phyloP scores from a whole-genome alignment of 2,329 filamentous ascomycete species.

The Dothistroma pini region DNA sequence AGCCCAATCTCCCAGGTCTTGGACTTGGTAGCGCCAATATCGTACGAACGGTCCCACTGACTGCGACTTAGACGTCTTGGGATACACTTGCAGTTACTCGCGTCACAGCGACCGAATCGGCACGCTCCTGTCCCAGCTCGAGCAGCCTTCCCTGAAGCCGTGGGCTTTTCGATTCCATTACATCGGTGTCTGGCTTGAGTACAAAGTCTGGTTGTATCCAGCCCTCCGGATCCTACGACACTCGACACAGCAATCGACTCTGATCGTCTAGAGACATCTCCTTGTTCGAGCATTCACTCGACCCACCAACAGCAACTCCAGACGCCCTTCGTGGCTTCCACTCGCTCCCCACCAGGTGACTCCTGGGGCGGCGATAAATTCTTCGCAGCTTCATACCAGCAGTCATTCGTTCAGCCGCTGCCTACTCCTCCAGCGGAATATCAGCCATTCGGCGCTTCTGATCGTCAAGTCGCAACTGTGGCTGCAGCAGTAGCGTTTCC shows the following conservation, averaged over 20 bases:
- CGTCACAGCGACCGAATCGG: slow-evolving; percentile 37
- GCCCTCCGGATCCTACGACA: slow-evolving; percentile 30
- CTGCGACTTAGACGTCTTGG: slow-evolving; percentile 42
- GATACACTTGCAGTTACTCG: slow-evolving; percentile 43
- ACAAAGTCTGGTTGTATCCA: slow-evolving; percentile 36
- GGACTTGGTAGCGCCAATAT: slow-evolving; percentile 37
- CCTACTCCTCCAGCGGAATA: slow-evolving; percentile 32
- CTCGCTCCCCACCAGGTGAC: slow-evolving; percentile 28
- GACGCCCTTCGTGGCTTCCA: slow-evolving; percentile 35
- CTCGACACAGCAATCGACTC: slow-evolving; percentile 22
- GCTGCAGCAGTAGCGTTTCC: slow-evolving; percentile 59
- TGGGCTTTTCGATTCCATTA: slow-evolving; percentile 25
- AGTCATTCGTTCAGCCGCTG: slow-evolving; percentile 27
- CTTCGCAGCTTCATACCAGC: slow-evolving; percentile 21
- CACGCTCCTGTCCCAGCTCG: slow-evolving; percentile 19
- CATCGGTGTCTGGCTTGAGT: slow-evolving; percentile 35
- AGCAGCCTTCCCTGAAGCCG: slow-evolving; percentile 25
- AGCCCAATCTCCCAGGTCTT: slow-evolving; percentile 38
- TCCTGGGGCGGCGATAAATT: slow-evolving; percentile 29
- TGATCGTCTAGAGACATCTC: slow-evolving; percentile 12
- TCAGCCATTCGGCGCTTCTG: slow-evolving; percentile 30
- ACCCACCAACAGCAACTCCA: slow-evolving; percentile 11
- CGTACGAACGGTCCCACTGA: slow-evolving; percentile 36
- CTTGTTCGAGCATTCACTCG: slow-evolving; percentile 8
- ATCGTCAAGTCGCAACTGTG: slow-evolving; percentile 53